Conservation (phyloP, 225 moss, liverwort and hornwort species). For the Bryoerythrophyllum caledonicum region DNA sequence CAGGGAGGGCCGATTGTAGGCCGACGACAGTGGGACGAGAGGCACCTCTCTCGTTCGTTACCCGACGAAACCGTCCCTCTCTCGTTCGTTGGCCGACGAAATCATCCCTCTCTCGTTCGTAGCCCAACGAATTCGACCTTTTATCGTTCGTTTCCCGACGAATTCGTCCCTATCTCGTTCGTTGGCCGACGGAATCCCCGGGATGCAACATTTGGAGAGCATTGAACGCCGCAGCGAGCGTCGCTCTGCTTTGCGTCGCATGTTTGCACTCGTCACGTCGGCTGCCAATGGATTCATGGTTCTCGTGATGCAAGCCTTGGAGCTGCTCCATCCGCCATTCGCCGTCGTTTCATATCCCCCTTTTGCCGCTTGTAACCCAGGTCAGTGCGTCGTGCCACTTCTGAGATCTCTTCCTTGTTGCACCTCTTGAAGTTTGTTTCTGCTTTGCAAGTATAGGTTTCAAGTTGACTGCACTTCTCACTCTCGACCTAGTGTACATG, state of each 20-base stretch:
- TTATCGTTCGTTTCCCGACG: too few species aligned
- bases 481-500: neutral
- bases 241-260: neutral
- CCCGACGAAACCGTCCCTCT: too few species aligned
- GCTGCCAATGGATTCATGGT: neutral
- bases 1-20: too few species aligned
- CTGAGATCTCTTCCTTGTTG: neutral
- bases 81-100: too few species aligned
- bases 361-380: constrained; percentile 1
- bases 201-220: neutral
- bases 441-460: too few species aligned
- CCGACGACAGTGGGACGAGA: too few species aligned
- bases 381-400: neutral
- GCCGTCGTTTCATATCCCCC: neutral
- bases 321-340: neutral
- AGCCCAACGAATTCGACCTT: too few species aligned
- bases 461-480: neutral
- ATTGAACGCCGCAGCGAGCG: neutral
- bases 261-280: neutral
- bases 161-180: neutral
- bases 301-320: neutral
- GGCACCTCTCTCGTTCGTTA: too few species aligned
- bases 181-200: neutral
- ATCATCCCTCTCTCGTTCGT: too few species aligned
- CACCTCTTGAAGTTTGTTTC: neutral